Base-by-base conservation (phyloP, 2,329 filamentous ascomycete species). In the Paraphoma sp. region DNA sequence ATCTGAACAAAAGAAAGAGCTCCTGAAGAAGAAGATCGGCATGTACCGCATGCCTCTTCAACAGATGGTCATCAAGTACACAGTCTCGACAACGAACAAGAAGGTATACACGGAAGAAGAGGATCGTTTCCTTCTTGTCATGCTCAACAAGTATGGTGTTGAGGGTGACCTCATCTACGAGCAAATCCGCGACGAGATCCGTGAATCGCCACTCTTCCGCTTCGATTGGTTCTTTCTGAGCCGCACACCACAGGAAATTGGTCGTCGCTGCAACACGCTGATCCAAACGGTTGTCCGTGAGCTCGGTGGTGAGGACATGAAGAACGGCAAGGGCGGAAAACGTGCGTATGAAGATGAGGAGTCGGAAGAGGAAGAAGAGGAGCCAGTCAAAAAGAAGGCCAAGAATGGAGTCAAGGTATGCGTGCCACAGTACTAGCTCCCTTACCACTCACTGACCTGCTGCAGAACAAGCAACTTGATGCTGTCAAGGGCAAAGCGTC, bases 171-270 rank as follows among this genome's bases (percentile, higher is more conserved):
- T 87, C 33, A 85, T 99, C 60, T 96, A 95, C 75, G 95, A 99
- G 68, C 89, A 88, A 75, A 97, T 99, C 72, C 89, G 95, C n/a
- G 94, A 98, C 63, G 95, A 98, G 75, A 97, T 99, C 64, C 90
- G 93, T 33, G 93, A 97, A 64, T 94, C 90, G 54, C 93, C 95
- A 9, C 82, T 99, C 3, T 99, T 99, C 85, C 88, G 95, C 40
- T 99, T 99, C 70, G 95, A 99, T 75, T 99, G 96, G 96, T 99
- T 99, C 82, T 97, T 99, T 83, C 84, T 99, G 41, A 96, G 92
- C 76, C 87, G 95, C 45, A 99, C 94, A 4, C 92, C 95, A 0
- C 89, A 93, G 48, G 95, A 99, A 78, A 90, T 99, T 67, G 90
- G 92, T 59, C 89, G 95, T 68, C 87, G 96, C 50, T 98, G 95